Conservation (phyloP, 352 stramenopile genomes). For the Globisporangium sylvaticum region DNA sequence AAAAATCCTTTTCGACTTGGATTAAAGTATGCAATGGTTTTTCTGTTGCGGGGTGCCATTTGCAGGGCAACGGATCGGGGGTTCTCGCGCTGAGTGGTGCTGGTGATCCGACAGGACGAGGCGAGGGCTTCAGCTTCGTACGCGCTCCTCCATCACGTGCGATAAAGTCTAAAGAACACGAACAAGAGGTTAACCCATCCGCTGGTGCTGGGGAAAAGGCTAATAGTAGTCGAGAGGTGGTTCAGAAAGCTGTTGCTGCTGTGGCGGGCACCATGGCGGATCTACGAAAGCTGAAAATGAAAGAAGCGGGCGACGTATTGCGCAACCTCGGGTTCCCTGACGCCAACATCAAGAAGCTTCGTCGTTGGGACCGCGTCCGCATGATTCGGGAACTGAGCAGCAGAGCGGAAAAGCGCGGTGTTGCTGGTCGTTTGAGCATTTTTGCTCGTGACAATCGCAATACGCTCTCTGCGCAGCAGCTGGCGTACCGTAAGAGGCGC, state of each 20-base stretch:
- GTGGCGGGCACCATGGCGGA: slow-evolving; percentile 79
- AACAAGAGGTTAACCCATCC: slow-evolving; percentile 34
- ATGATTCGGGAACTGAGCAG: slow-evolving; percentile 78
- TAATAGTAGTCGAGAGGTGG: slow-evolving; percentile 45
- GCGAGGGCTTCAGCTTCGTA: slow-evolving; percentile 84
- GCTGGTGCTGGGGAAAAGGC: slow-evolving; percentile 23
- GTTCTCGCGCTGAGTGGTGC: slow-evolving; percentile 78
- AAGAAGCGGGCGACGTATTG: slow-evolving; percentile 73
- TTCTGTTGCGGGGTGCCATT: slow-evolving; percentile 57
- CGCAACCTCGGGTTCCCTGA: slow-evolving; percentile 74
- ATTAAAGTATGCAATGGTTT: too few species aligned
- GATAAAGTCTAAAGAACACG: slow-evolving; percentile 69
- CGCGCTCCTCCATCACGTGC: slow-evolving; percentile 65
- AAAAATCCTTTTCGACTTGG: too few species aligned
- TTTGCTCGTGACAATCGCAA: slow-evolving; percentile 75
- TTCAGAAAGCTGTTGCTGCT: slow-evolving; percentile 70
- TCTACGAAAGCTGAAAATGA: slow-evolving; percentile 86
- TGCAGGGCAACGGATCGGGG: slow-evolving; percentile 78
- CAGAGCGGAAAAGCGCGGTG: slow-evolving; percentile 55
- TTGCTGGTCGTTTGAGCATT: slow-evolving; percentile 67
- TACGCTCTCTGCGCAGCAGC: slow-evolving; percentile 72
- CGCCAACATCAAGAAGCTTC: slow-evolving; percentile 75
- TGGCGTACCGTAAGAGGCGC: slow-evolving; percentile 82
- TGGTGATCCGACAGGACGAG: slow-evolving; percentile 71
- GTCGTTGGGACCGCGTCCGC: slow-evolving; percentile 78